Evolutionary conservation across 352 stramenopile species (phyloP), one percentile per base, ranked within the genome.

Genomic region (Phytophthora ramorum): DNA sequence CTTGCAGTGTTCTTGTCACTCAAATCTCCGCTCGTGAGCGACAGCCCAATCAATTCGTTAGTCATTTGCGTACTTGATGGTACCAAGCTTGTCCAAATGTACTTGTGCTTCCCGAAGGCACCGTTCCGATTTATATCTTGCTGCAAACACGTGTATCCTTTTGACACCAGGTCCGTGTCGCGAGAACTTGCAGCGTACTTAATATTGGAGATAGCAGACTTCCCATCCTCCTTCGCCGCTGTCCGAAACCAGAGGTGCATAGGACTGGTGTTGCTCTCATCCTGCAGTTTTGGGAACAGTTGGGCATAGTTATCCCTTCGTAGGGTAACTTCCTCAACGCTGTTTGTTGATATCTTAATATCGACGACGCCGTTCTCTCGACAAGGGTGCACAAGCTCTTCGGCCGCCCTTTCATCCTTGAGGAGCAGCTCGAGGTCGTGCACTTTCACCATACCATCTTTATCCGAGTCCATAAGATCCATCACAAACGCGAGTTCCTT

Each of bases 61-160:
- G 53, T 70, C 38, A 79, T 79, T 58, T 84, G 81, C 1, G 63
- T 70, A 38, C 62, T 79, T 6, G 85, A 54, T 10, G 78, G 71
- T 12, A 85, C 76, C 35, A 87, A 76, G 43, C 76, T 91, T 2
- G 85, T 68, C 85, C 85, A 93, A 35, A 93, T 88, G 58, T 89
- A 93, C 66, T 89, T 91, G 59, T 85, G 83, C 51, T 90, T 90
- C 5, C 81, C 81, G 45, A 93, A 93, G 3, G 71, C 54, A 7
- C 83, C 83, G 13, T 70, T 76, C 28, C 79, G 68, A 49, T 88
- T 88, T 16, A 93, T 71, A 58, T 93, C 79, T 58, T 93, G 85
- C 35, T 88, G 74, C n/a, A 95, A 59, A 37, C 84, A 92, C 1
- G 84, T 91, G 58, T 79, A 95, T 7, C 86, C 84, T 51, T 87